phyloP scores from a whole-genome alignment of 495 filamentous ascomycete genomes.

The Amorphotheca resinae region DNA sequence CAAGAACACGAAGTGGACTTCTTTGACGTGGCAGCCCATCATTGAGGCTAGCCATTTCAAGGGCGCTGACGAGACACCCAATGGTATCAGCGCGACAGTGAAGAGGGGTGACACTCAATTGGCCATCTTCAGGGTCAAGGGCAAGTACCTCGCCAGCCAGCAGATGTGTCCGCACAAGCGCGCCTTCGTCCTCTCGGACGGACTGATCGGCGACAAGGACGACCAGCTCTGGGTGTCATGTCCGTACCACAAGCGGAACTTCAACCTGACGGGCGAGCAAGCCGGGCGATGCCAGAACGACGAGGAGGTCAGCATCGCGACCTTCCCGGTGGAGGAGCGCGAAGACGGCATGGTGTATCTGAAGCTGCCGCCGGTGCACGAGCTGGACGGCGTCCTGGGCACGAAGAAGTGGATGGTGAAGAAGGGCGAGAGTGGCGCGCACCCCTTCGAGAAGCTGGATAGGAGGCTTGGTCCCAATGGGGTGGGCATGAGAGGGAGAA shows the following conservation, averaged over 20 bases:
- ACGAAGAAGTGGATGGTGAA: slow-evolving; percentile 76
- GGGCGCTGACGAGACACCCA: slow-evolving; percentile 46
- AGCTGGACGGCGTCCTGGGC: slow-evolving; percentile 71
- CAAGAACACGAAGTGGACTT: slow-evolving; percentile 58
- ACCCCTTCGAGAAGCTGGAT: slow-evolving; percentile 59
- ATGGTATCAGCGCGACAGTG: slow-evolving; percentile 56
- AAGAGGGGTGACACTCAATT: slow-evolving; percentile 89
- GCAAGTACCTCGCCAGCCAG: slow-evolving; percentile 79
- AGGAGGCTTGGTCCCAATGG: slow-evolving; percentile 32
- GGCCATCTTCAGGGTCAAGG: slow-evolving; percentile 78
- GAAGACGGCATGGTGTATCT: slow-evolving; percentile 72
- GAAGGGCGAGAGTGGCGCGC: slow-evolving; percentile 38
- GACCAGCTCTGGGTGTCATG: slow-evolving; percentile 74
- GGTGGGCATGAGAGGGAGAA: slow-evolving; percentile 26
- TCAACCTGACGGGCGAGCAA: slow-evolving; percentile 55
- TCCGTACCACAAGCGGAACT: slow-evolving; percentile 90
- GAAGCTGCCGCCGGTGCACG: slow-evolving; percentile 73
- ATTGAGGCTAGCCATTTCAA: slow-evolving; percentile 61
- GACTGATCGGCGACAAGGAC: slow-evolving; percentile 61
- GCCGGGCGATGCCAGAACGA: slow-evolving; percentile 71
- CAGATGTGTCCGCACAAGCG: slow-evolving; percentile 98
- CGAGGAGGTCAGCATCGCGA: slow-evolving; percentile 65
- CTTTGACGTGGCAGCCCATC: slow-evolving; percentile 74
- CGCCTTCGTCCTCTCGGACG: slow-evolving; percentile 79
- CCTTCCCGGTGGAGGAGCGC: slow-evolving; percentile 69